These are phyloP conservation scores for Tetrahymena borealis DNA, from an alignment of 73 alveolate genomes.

Conservation along the genomic window DNA sequence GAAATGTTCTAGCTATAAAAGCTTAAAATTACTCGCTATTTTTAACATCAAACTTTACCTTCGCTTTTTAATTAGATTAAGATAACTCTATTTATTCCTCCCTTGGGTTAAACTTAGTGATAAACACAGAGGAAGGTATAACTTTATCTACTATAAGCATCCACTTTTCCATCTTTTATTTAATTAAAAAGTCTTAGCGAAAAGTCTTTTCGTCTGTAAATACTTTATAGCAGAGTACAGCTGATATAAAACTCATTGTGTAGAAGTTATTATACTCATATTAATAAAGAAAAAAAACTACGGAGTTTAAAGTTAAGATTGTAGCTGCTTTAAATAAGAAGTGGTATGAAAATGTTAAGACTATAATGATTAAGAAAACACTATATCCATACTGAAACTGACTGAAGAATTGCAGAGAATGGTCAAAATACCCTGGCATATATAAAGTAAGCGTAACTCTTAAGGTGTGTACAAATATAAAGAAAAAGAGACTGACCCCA, in stretches of 20 bases:
- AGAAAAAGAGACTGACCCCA: background rate
- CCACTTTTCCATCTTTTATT: background rate
- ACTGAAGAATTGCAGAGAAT: background rate
- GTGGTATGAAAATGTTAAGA: background rate
- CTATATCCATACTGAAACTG: background rate
- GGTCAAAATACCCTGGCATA: background rate
- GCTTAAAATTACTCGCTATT: background rate
- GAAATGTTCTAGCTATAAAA: background rate
- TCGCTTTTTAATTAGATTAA: background rate
- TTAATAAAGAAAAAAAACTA: background rate
- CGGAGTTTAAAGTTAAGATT: background rate
- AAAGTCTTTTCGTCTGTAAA: background rate
- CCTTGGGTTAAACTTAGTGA: background rate
- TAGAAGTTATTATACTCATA: background rate
- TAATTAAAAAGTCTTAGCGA: background rate
- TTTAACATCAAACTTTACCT: background rate
- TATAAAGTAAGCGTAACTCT: background rate
- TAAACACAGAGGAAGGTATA: background rate
- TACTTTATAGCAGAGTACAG: background rate
- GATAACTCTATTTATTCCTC: background rate
- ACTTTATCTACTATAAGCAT: background rate
- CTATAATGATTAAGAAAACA: background rate
- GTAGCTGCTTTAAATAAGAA: background rate
- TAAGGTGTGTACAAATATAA: background rate
- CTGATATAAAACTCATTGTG: background rate